Evolutionary conservation across 495 filamentous ascomycete genomes (phyloP).

Genomic region (Halenospora varia): DNA sequence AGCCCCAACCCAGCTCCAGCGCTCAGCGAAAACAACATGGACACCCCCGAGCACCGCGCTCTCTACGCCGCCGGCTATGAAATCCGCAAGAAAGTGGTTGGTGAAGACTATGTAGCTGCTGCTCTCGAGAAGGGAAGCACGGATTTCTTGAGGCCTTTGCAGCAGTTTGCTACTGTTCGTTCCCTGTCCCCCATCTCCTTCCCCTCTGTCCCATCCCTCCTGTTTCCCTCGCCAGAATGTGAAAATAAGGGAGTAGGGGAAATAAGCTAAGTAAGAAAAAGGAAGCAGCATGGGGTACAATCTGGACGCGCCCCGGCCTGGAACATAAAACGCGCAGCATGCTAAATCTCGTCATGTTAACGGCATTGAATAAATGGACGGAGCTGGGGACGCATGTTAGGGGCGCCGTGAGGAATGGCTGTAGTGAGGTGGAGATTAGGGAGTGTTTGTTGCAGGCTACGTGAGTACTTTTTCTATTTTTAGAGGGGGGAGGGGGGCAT

Average conservation of each 20-base stretch:
- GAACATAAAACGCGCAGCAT: slow-evolving; percentile 42
- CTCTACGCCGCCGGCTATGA: slow-evolving; percentile 18
- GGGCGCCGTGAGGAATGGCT: slow-evolving; percentile 46
- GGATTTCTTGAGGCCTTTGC: slow-evolving; percentile 24
- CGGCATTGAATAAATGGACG: slow-evolving; percentile 37
- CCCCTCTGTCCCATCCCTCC: neutral
- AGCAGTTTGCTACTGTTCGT: slow-evolving; percentile 25
- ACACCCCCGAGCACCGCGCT: slow-evolving; percentile 9
- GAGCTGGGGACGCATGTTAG: slow-evolving; percentile 47
- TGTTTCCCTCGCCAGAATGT: neutral
- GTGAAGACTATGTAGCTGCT: slow-evolving; percentile 21
- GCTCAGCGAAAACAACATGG: slow-evolving; percentile 23
- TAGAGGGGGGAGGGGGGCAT: too few relatives aligned
- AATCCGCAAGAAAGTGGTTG: slow-evolving; percentile 22
- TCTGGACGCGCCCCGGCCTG: slow-evolving; percentile 47
- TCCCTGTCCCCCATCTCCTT: neutral
- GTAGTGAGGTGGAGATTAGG: slow-evolving; percentile 45
- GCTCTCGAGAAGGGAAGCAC: slow-evolving; percentile 15
- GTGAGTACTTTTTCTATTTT: slow-evolving; percentile 3
- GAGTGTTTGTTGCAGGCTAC: slow-evolving; percentile 47
- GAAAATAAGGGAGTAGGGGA: neutral
- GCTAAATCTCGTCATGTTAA: slow-evolving; percentile 49
- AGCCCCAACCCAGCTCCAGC: too few relatives aligned
- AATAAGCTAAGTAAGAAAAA: neutral
- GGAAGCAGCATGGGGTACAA: slow-evolving; percentile 44